Evolutionary conservation across 1,284 basidiomycete genomes (phyloP).

Genomic region (Psilocybe mexicana): DNA sequence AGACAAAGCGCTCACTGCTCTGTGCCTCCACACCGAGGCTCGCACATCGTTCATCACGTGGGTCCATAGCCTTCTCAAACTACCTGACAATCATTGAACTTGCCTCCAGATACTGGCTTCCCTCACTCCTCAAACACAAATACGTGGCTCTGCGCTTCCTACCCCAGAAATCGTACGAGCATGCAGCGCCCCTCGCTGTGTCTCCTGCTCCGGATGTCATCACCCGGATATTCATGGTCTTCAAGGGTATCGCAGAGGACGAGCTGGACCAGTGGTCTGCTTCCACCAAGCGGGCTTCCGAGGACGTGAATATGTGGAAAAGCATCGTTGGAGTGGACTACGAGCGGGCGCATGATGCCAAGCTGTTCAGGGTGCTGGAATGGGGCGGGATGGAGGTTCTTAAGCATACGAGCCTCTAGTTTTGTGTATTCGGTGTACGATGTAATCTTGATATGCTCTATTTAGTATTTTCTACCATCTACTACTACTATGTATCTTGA

Average conservation of each 20-base stretch:
- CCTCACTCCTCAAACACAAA: slow-evolving; percentile 36
- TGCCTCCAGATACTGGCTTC: slow-evolving; percentile 38
- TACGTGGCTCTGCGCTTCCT: slow-evolving; percentile 45
- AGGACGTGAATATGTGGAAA: background rate
- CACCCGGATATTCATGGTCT: slow-evolving; percentile 49
- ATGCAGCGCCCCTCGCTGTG: slow-evolving; percentile 37
- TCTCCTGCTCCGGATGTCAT: slow-evolving; percentile 42
- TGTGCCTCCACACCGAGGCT: slow-evolving; percentile 40
- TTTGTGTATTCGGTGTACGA: background rate
- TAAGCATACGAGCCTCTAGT: background rate
- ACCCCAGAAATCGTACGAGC: slow-evolving; percentile 39
- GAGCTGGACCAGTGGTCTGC: slow-evolving; percentile 9
- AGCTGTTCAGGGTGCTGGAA: background rate
- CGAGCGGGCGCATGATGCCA: background rate
- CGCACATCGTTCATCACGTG: slow-evolving; percentile 42
- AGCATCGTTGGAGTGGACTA: background rate
- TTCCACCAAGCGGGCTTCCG: background rate
- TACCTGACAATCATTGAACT: background rate
- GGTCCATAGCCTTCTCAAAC: background rate
- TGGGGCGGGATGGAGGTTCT: background rate
- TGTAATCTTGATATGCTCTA: too few relatives aligned
- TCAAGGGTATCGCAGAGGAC: slow-evolving; percentile 35
- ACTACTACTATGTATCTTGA: too few relatives aligned
- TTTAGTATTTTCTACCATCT: too few relatives aligned
- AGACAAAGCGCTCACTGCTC: slow-evolving; percentile 30